These are phyloP conservation scores for Trametes cinnabarina DNA, from an alignment of 768 basidiomycete species.

Conservation along the genomic window DNA sequence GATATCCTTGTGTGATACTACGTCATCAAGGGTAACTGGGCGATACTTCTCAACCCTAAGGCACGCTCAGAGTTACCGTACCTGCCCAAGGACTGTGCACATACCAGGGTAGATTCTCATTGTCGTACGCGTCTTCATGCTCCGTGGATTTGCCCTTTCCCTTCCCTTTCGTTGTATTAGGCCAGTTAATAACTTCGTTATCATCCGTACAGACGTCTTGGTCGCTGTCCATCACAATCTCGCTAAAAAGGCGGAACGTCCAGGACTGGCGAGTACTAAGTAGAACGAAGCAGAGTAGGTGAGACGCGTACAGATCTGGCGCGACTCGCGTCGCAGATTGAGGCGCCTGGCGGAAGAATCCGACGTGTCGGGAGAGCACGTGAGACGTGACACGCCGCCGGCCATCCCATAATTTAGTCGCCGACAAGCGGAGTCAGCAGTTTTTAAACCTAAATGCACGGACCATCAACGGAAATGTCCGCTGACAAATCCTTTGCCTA, in stretches of 20 bases:
- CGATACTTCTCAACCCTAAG: constrained; percentile 97
- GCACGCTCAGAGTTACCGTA: not conserved
- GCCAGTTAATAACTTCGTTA: constrained; percentile 34
- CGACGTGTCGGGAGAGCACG: constrained; percentile 19
- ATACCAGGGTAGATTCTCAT: constrained; percentile 84
- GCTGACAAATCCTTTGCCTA: constrained; percentile 29
- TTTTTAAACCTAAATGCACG: constrained; percentile 39
- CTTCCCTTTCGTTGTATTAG: constrained; percentile 40
- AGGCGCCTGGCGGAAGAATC: constrained; percentile 4
- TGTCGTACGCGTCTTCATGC: constrained; percentile 37
- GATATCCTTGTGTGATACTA: constrained; percentile 96
- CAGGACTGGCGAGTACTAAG: no score
- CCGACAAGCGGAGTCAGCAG: constrained; percentile 12
- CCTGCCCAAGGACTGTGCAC: not conserved
- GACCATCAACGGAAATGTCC: constrained; percentile 38
- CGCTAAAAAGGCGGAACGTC: no score
- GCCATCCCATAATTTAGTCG: constrained; percentile 14
- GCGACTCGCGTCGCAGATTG: constrained; percentile 6
- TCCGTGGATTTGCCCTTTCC: constrained; percentile 68
- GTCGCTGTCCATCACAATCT: constrained; percentile 61
- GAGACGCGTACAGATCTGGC: not conserved
- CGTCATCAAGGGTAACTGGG: constrained; percentile 86
- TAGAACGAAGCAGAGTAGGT: not conserved
- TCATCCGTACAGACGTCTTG: constrained; percentile 53
- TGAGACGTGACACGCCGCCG: constrained; percentile 24